Evolutionary conservation across 345 rosid species (phyloP).

Genomic region (Anacardium occidentale): DNA sequence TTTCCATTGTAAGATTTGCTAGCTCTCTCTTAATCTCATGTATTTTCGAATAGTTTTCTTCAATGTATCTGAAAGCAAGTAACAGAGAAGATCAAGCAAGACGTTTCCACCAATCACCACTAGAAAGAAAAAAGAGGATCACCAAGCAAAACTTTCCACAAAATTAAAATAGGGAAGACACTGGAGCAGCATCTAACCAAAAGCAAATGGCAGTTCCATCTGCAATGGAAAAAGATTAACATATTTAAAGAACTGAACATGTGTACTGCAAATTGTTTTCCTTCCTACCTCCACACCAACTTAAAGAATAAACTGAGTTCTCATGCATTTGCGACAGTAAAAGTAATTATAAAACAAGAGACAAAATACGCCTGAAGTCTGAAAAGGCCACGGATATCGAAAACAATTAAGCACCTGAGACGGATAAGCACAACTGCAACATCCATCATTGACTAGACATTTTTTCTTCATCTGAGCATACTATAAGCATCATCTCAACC

Average conservation of each 20-base stretch:
- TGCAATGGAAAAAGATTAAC: background rate
- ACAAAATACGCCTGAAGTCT: background rate
- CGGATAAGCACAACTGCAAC: background rate
- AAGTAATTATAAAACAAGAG: background rate
- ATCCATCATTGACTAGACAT: background rate
- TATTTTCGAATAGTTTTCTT: constrained; percentile 79
- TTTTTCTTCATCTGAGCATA: background rate
- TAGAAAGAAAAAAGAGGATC: background rate
- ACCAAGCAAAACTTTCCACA: background rate
- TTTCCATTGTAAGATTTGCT: constrained; percentile 69
- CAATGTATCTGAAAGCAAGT: constrained; percentile 57
- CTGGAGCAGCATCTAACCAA: background rate
- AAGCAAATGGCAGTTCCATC: background rate
- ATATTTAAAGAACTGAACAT: background rate
- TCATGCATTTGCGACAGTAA: background rate
- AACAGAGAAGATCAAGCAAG: constrained; percentile 8
- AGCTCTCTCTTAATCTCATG: constrained; percentile 86
- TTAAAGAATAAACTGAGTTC: background rate
- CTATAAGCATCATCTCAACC: background rate
- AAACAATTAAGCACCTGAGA: constrained; percentile 7
- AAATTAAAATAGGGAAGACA: background rate
- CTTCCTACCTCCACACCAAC: background rate
- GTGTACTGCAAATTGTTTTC: background rate
- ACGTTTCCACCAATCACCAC: background rate
- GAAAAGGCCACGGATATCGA: constrained; percentile 1